Evolutionary conservation across 2,329 filamentous ascomycete species (phyloP).

Genomic region (Ophiostoma australiae): DNA sequence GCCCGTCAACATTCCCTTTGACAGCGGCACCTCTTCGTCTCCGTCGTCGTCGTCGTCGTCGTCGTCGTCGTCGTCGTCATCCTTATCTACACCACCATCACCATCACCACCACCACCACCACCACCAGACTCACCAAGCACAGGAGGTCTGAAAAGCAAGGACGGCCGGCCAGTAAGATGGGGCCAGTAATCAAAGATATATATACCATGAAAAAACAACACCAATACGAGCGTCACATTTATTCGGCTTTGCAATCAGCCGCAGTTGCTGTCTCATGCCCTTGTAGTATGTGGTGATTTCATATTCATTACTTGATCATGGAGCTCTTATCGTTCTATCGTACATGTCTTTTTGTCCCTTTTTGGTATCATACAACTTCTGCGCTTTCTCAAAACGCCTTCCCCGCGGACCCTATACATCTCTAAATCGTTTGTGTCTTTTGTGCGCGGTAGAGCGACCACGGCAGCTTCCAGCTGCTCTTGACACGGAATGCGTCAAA

Average conservation of each 20-base stretch:
- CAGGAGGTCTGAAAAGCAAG: conserved; percentile 1
- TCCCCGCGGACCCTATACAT: no score
- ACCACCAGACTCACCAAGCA: background rate
- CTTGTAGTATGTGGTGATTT: background rate
- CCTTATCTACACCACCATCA: no score
- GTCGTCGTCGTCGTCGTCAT: background rate
- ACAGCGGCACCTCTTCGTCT: background rate
- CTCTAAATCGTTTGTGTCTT: conserved; percentile 45
- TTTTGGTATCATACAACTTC: conserved; percentile 7
- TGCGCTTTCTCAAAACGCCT: background rate
- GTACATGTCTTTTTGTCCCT: background rate
- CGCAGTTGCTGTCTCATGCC: background rate
- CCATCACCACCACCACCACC: background rate
- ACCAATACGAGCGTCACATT: background rate
- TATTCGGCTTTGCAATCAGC: background rate
- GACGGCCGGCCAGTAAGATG: conserved; percentile 10
- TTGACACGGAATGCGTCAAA: conserved; percentile 74
- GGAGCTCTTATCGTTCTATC: background rate
- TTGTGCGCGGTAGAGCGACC: conserved; percentile 58
- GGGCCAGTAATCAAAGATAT: background rate
- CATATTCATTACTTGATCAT: conserved; percentile 7
- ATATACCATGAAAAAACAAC: background rate
- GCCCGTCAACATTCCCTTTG: background rate
- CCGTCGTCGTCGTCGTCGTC: background rate
- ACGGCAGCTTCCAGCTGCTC: conserved; percentile 77